Evolutionary conservation across 768 basidiomycete genomes (phyloP), one percentile per base, ranked within the genome.

Genomic region (Hydnomerulius pinastri): DNA sequence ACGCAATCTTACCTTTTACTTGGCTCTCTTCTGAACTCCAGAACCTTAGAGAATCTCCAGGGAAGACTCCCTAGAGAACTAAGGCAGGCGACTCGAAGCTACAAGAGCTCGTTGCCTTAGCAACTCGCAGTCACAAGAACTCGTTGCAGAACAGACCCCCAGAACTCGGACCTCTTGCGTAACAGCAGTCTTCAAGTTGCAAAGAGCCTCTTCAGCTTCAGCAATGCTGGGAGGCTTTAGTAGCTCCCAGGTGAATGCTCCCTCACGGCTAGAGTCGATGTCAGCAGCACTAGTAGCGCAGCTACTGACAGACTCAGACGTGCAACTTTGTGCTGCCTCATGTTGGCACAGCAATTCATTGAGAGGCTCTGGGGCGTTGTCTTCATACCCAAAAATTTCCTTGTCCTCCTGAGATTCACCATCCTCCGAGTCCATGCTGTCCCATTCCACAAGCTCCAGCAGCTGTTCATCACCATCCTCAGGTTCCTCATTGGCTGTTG

Each of bases 171-270:
- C n/a, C n/a, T n/a, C n/a, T n/a, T n/a, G n/a, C n/a, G n/a, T n/a
- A 43, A 9, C 27, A 43, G n/a, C 17, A 20, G 7, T 28, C 13
- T 43, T 29, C 11, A 43, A 6, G 30, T 43, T 25, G 18, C 20
- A 11, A 10, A 43, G 24, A 28, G 42, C 27, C 25, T 30, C 20
- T 8, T 1, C 25, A 23, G 42, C 25, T 5, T 25, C n/a, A 6
- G 20, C 8, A 20, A 43, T 21, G 3, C 12, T 9, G 11, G 42
- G 42, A 18, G 42, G 42, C 27, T 43, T 43, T 30, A 6, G 6
- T 11, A 42, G 21, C 28, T 42, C 41, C 41, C 41, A 42, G 17
- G 41, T 15, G 59, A 74, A 32, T 32, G 30, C 30, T 15, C 30
- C 30, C 10, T 32, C 15, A 11, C 30, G n/a, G n/a, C n/a, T n/a